Conservation (phyloP, 1,284 basidiomycete genomes). For the Butyriboletus appendiculatus region DNA sequence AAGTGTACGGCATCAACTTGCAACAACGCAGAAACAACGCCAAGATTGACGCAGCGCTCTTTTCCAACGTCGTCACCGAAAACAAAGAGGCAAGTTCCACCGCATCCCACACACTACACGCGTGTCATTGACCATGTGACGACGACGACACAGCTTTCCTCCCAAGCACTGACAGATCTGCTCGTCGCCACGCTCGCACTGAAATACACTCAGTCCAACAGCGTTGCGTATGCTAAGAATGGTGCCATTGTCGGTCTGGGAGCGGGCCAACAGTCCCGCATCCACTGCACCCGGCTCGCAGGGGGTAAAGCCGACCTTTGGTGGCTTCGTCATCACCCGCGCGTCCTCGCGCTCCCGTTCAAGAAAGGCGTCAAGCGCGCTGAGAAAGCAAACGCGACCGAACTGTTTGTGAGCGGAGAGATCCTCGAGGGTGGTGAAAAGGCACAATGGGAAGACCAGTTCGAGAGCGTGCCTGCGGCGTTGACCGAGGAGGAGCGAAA, state of each 20-base stretch:
- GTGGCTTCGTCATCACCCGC: conserved; percentile 98
- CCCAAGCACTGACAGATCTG: conserved; percentile 78
- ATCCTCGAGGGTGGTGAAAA: conserved; percentile 87
- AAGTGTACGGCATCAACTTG: conserved; percentile 92
- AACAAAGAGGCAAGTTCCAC: conserved; percentile 68
- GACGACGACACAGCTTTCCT: conserved; percentile 56
- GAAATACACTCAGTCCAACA: conserved; percentile 99
- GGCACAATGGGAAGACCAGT: conserved; percentile 89
- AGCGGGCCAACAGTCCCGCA: conserved; percentile 97
- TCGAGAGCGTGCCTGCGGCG: conserved; percentile 73
- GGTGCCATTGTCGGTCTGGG: conserved; percentile 96
- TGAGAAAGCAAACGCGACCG: conserved; percentile 98
- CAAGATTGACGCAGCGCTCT: conserved; percentile 83
- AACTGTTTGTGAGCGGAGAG: conserved; percentile 93
- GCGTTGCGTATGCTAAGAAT: conserved; percentile 93
- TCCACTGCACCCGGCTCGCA: conserved; percentile 98
- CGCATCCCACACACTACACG: neutral
- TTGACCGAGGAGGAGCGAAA: conserved; percentile 75
- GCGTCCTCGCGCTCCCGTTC: conserved; percentile 90
- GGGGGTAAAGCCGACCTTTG: conserved; percentile 98
- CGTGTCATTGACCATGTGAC: neutral
- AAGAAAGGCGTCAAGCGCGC: conserved; percentile 98
- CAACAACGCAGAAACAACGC: conserved; percentile 93
- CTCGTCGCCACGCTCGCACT: conserved; percentile 95
- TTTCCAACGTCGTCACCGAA: conserved; percentile 86